Evolutionary conservation across 108 stramenopile genomes (phyloP), one percentile per base, ranked within the genome.

Genomic region (Thalassiosira profunda): DNA sequence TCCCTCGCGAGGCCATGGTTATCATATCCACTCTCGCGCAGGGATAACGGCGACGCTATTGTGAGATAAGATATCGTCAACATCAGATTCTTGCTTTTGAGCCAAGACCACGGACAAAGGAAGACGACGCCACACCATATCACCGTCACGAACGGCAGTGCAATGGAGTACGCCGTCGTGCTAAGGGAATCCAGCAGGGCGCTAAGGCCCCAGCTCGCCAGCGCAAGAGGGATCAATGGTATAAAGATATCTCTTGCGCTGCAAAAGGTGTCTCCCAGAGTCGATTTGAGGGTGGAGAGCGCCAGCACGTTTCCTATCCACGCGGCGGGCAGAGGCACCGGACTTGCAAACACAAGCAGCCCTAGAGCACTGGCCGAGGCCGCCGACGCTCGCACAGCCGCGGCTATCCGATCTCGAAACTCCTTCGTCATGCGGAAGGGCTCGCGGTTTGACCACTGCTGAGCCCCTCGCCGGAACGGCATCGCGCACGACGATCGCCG

Each of bases 261-360:
- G 10, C 55, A 21, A 17, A 76, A 3, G 26, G 75, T 45, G 2
- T 26, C 63, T 4, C 81, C 81, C 36, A 77, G 15, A 18, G 52
- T 82, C 11, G 35, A 11, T 20, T 73, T 46, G 34, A 82, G 26
- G 14, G 48, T 18, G 10, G 56, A 34, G 6, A 70, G 69, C 15
- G 72, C 54, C 48, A 82, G 63, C 20, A 82, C 65, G 29, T 82
- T 82, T 1, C 81, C 81, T 38, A 77, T 71, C 76, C 76, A 77
- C 15, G 53, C 30, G 6, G 24, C 52, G 8, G 63, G 63, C 11
- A 64, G 53, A 14, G 17, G 12, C 37, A 34, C 29, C 30, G 52
- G 63, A 37, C 63, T 53, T 5, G 52, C 21, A 33, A 34, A 33
- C 8, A 64, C 51, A 36, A 64, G 63, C 11, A 64, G 31, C 34